Evolutionary conservation across 495 filamentous ascomycete species (phyloP), one percentile per base, ranked within the genome.

Genomic region (Aspergillus incahuasiensis): DNA sequence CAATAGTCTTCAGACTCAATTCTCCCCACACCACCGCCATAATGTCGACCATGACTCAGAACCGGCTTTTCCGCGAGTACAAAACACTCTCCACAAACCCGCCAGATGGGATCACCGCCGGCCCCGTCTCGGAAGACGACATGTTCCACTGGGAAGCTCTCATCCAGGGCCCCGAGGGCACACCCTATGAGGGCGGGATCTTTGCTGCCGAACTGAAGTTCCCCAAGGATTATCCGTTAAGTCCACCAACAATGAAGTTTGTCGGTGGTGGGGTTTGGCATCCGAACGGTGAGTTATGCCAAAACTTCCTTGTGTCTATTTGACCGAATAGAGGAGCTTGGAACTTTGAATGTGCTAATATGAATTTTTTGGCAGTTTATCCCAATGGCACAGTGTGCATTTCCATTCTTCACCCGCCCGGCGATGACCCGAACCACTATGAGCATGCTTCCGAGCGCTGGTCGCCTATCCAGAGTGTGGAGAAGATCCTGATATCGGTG

Each of bases 391-490:
- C 86, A 18, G 94, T 99, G 56, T 99, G 94, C 73, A 99, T 99
- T 57, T 94, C 89, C 13, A 99, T 99, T 77, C 84, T 99, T 9
- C 94, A 99, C 74, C 87, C 95, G 5, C 94, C 94, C n/a, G 92
- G 91, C 60, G 95, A 99, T 68, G 94, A 99, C 72, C 92, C 94
- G 58, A 95, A 95, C 71, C 95, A 97, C 71, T 99, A 99, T 77
- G 94, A 99, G 73, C 88, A 92, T 62, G 95, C 95, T 20, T 88
- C 84, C 18, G 94, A 99, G 77, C 82, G 94, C 46, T 99, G 94
- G 94, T 88, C 84, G 40, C 94, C 94, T 40, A 96, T 99, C 42
- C 94, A 97, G 74, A 90, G 86, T 54, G 91, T 97, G 60, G 95
- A 97, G 79, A 97, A 97, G 82, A 99, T 99, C 52, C 74, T 99